These are phyloP conservation scores for Mediolabrus comicus DNA, from an alignment of 108 stramenopile genomes.

Conservation along the genomic window DNA sequence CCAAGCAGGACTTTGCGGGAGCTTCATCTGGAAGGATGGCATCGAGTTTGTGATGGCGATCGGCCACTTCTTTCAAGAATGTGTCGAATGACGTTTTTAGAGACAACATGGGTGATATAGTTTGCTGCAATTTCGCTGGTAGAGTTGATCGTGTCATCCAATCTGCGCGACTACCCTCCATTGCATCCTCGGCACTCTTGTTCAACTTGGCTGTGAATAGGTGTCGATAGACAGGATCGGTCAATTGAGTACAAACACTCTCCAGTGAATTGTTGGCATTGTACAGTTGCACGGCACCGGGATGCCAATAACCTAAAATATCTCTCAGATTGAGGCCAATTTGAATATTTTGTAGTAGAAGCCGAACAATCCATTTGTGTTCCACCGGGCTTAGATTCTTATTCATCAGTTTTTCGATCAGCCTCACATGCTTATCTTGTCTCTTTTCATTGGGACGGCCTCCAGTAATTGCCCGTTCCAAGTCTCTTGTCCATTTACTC, in stretches of 20 bases:
- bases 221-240: constrained; percentile 36
- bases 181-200: constrained; percentile 29
- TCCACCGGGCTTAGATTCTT: constrained; percentile 60
- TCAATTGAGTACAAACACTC: constrained; percentile 33
- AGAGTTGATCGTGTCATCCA: constrained; percentile 37
- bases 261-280: constrained; percentile 42
- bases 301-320: constrained; percentile 52
- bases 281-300: constrained; percentile 49
- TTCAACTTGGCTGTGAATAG: constrained; percentile 34
- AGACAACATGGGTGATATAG: constrained; percentile 77
- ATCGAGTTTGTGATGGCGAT: constrained; percentile 45
- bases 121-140: constrained; percentile 53
- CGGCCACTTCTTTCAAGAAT: constrained; percentile 49
- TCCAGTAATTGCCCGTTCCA: constrained; percentile 18
- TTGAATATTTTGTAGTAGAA: constrained; percentile 63
- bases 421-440: constrained; percentile 32
- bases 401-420: constrained; percentile 38
- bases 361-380: constrained; percentile 84
- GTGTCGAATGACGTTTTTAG: constrained; percentile 56
- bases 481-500: constrained; percentile 6
- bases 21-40: constrained; percentile 26
- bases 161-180: constrained; percentile 38
- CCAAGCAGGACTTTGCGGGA: constrained; percentile 38
- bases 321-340: constrained; percentile 52
- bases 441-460: constrained; percentile 18